Evolutionary conservation across 2,329 filamentous ascomycete genomes (phyloP), one percentile per base, ranked within the genome.

Genomic region (Exophiala sideris): DNA sequence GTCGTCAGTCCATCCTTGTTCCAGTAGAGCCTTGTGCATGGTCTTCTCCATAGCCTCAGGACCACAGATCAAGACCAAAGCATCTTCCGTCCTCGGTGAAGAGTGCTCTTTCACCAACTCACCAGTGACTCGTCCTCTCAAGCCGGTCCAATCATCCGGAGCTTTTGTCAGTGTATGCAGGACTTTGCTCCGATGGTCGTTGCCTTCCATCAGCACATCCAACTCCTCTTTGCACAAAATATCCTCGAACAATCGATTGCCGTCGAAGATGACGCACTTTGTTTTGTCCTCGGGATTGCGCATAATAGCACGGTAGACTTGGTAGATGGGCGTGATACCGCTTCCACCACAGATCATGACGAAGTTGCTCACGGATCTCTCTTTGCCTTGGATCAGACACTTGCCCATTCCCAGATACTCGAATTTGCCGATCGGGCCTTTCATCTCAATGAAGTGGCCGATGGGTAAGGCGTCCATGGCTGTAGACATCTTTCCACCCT

Each of bases 251-350:
- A 77, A 66, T 10, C 89, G 76, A 64, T 96, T 96, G 0, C 90
- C 89, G 64, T 95, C 79, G 0, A 96, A 73, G 0, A 96, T 78
- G 1, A 87, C 72, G 65, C 89, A 95, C 2, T 69, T 73, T 0
- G 88, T 94, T 7, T 69, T 61, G 65, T 92, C 88, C 0, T 75
- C 67, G 1, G 67, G 62, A 58, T 92, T 83, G 42, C 79, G 76
- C 68, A 91, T 79, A 0, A 95, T 81, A 0, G 88, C 86, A 5
- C 88, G 78, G 48, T 95, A 75, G 2, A 95, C 88, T 66, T 94
- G 88, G 67, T 86, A 94, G 59, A 96, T 88, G 0, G 91, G 91
- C n/a, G 91, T 96, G 65, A 96, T 87, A 1, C 91, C 91, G n/a
- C 83, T 89, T 5, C 91, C 91, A 11, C 81, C 91, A 63, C 89